Evolutionary conservation across 352 stramenopile species (phyloP).

Genomic region (Globisporangium perplexum): DNA sequence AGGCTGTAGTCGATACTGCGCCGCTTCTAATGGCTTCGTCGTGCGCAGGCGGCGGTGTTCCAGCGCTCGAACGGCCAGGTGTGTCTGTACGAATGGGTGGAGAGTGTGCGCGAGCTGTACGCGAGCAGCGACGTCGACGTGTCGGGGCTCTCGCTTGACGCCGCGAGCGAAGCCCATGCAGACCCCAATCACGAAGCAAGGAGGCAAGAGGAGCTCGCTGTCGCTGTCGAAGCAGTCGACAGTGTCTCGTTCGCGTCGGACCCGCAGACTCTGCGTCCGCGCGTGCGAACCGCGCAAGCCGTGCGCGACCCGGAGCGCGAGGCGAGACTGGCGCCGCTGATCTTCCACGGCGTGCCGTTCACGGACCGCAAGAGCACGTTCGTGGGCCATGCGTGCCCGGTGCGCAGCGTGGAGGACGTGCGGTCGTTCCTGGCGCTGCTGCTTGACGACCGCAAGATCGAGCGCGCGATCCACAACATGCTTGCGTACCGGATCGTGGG

Average conservation of each 20-base stretch:
- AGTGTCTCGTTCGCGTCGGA: slow-evolving; percentile 40
- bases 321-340: slow-evolving; percentile 37
- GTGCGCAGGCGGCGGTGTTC: slow-evolving; percentile 44
- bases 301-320: slow-evolving; percentile 57
- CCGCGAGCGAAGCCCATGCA: background rate
- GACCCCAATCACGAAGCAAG: background rate
- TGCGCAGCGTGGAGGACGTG: slow-evolving; percentile 67
- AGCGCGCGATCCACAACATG: slow-evolving; percentile 86
- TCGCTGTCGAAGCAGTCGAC: slow-evolving; percentile 8
- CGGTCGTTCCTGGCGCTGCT: slow-evolving; percentile 72
- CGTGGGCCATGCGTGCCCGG: slow-evolving; percentile 54
- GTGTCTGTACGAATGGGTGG: slow-evolving; percentile 86
- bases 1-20: background rate
- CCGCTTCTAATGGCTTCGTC: background rate
- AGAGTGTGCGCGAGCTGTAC: slow-evolving; percentile 73
- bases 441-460: slow-evolving; percentile 79
- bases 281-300: slow-evolving; percentile 52
- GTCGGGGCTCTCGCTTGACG: slow-evolving; percentile 3
- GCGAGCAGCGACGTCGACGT: slow-evolving; percentile 32
- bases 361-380: slow-evolving; percentile 87
- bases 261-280: slow-evolving; percentile 51
- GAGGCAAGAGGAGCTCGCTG: background rate
- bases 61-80: slow-evolving; percentile 69
- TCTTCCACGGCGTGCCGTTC: slow-evolving; percentile 63
- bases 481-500: slow-evolving; percentile 79